Base-by-base conservation (phyloP, 2,329 filamentous ascomycete genomes). In the Alternaria hordeiaustralica region DNA sequence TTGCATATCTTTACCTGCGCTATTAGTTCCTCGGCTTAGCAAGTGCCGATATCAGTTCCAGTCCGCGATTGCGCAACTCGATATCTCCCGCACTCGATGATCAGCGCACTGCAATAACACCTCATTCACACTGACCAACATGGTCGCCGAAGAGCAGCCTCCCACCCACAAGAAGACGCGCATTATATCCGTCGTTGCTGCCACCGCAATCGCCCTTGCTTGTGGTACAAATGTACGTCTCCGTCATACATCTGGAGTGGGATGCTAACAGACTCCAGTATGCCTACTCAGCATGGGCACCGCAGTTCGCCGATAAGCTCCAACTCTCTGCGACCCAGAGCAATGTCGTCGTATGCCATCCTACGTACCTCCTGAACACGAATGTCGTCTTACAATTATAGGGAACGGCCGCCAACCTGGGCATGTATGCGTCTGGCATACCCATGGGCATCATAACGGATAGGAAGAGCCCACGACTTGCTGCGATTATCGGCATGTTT, bases 281-380 rank as follows among this genome's bases (percentile, higher is more conserved):
- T 88, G 95, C 94, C 77, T 99, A 97, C 82, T 97, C 94, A 59
- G 95, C 95, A 81, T 99, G 96, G 94, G 94, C 93, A 13, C 96
- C 96, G 20, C 94, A 97, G 81, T 97, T 97, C 77, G 94, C 94
- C 54, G 90, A 96, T 75, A 90, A 88, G 71, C 85, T 99, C 72
- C 89, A 91, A 77, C 88, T 98, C 65, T 94, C 94, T 13, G 91
- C 96, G n/a, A 98, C 95, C 3, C 87, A 97, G 80, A 94, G 89
- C 81, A 98, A 99, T 81, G 81, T 98, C 69, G 94, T 99, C 76
- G 94, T 90, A 84, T 78, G 87, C 75, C 44, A 30, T 11, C 63
- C 47, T 53, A 9, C 49, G 15, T 9, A 23, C 23, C 5, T 41
- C 11, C 30, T n/a, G 46, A 21, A 23, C 8, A 41, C 33, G 9